Percentiles rank a stretch among this genome's conserved stretches.
Conservation (phyloP, 495 filamentous ascomycete species). For the Penicillium canariense region DNA sequence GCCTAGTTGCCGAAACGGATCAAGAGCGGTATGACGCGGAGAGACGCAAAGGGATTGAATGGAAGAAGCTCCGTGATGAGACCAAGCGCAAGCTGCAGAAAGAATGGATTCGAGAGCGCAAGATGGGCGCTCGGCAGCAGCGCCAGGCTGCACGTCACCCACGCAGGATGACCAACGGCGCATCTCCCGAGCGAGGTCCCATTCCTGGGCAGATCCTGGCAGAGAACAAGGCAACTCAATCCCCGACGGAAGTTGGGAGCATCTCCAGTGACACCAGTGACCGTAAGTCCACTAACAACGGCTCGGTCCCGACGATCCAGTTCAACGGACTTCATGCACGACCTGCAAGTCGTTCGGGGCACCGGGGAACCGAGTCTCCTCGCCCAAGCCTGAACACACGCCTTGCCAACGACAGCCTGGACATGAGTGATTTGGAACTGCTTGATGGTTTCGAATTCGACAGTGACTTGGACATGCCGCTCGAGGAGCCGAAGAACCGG, state of each 20-base stretch:
- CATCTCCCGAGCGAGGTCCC: conserved; percentile 3
- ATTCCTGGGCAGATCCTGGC: conserved; percentile 19
- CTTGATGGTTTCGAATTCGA: conserved; percentile 50
- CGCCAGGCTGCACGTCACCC: conserved; percentile 28
- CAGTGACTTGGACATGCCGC: conserved; percentile 46
- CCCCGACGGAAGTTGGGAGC: conserved; percentile 23
- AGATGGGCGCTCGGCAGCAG: conserved; percentile 44
- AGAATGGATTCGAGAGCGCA: conserved; percentile 50
- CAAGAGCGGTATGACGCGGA: conserved; percentile 55
- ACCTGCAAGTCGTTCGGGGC: conserved; percentile 10
- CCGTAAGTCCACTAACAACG: conserved; percentile 13
- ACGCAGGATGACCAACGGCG: conserved; percentile 6
- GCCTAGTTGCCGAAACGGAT: conserved; percentile 62
- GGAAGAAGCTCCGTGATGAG: conserved; percentile 41
- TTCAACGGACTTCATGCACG: conserved; percentile 28
- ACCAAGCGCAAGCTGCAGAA: conserved; percentile 49
- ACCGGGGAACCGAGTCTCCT: conserved; percentile 19
- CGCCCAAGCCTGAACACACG: conserved; percentile 31
- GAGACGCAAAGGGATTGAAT: conserved; percentile 43
- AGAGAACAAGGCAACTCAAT: conserved; percentile 28
- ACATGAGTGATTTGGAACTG: conserved; percentile 27
- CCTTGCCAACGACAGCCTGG: conserved; percentile 22
- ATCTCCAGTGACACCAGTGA: conserved; percentile 22
- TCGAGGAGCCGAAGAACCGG: conserved; percentile 27
- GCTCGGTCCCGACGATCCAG: conserved; percentile 33